Base-by-base conservation (phyloP, 1,139 yeast genomes). In the Yamadazyma mexicana region DNA sequence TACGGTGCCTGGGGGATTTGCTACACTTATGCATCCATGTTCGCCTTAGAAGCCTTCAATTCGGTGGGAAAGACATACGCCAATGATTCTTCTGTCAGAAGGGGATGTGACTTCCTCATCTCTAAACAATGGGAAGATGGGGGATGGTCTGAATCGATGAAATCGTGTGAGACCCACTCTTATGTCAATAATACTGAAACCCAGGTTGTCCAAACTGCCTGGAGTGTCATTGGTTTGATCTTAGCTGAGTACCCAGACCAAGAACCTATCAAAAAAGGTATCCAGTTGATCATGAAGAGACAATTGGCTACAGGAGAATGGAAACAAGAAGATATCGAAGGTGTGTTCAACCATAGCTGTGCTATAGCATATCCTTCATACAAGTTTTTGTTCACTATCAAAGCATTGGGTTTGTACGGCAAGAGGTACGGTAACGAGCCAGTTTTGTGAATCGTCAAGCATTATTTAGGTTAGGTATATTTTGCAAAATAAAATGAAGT, bases 1-100 rank as follows among this genome's bases (percentile, higher is more conserved):
- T 94, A 91, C 59, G 99, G 99, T 1, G 83, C 91, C 32, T 94
- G 99, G 99, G 99, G 98, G 32, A 84, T 94, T 9, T 94, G 99
- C 57, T 89, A 77, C 58, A 87, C 97, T 0, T 94, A 94, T 62
- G 98, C 98, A 0, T 86, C 92, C 1, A 94, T 94, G 98, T 94
- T 94, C 76, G 98, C 99, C 0, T 64, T 92, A 24, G 99, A 94
- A 54, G 98, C 98, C 0, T 70, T 92, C 38, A 69, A 79, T 30
- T 77, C 94, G 2, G 83, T 84, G 18, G 87, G 84, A 1, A 74
- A 75, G 44, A 67, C 60, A 2, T 92, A 88, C 56, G 57, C 54
- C 1, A 87, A 83, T 52, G 79, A 84, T 27, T 76, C 69, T 5
- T 61, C 69, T 2, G 95, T 87, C 6, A 68, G 70, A 34, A 75